A percentile compares a stretch with the other conserved stretches of the same genome.
Evolutionary conservation across 495 filamentous ascomycete species (phyloP).

Genomic region (Talaromyces ruber): DNA sequence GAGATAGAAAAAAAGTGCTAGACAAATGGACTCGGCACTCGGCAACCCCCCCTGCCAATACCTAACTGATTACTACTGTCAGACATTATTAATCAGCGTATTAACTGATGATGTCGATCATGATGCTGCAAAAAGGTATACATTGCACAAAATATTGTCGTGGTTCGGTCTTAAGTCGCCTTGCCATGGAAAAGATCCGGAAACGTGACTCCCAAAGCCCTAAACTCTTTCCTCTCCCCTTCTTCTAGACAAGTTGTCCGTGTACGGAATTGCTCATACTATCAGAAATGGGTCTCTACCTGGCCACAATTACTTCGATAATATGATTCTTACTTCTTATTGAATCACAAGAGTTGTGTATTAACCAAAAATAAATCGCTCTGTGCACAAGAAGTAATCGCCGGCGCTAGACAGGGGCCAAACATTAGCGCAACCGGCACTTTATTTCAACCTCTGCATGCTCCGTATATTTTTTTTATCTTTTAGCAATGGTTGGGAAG

Average conservation of each 20-base stretch:
- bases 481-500: neutral
- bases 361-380: neutral
- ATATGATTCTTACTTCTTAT: neutral
- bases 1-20: neutral
- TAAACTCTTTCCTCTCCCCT: neutral
- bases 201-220: neutral
- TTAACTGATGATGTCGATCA: neutral
- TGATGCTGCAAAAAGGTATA: neutral
- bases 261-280: neutral
- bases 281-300: neutral
- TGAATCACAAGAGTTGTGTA: neutral
- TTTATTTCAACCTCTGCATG: neutral
- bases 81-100: neutral
- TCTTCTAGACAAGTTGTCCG: neutral
- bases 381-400: neutral
- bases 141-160: neutral
- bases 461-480: neutral
- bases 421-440: neutral
- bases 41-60: neutral
- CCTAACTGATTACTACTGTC: neutral
- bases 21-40: neutral
- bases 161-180: neutral
- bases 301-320: neutral
- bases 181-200: neutral
- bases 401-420: neutral